Percentiles rank a stretch among this genome's conserved stretches.
Evolutionary conservation across 306 rosid genomes (phyloP).

Genomic region (Quercus variabilis): DNA sequence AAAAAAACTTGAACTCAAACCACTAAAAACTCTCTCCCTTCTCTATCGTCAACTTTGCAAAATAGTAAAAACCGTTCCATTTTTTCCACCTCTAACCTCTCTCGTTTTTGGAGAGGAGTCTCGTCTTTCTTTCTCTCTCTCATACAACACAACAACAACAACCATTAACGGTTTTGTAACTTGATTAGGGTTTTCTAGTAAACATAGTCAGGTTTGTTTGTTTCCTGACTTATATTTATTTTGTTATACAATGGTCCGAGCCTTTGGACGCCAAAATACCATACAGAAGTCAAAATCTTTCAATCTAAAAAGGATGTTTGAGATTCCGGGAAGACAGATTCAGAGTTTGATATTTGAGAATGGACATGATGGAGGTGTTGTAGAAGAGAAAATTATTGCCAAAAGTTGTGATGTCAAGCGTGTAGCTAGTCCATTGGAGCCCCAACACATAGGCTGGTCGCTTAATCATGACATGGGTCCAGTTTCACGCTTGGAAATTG

Average conservation of each 20-base stretch:
- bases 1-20: not conserved
- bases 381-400: slow-evolving; percentile 16
- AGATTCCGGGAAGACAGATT: slow-evolving; percentile 48
- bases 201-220: not conserved
- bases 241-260: slow-evolving; percentile 57
- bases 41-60: not conserved
- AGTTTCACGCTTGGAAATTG: slow-evolving; percentile 9
- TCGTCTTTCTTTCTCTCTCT: slow-evolving; percentile 7
- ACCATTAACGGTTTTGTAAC: not conserved
- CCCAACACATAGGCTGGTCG: slow-evolving; percentile 18
- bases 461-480: slow-evolving; percentile 18
- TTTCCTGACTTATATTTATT: slow-evolving; percentile 19
- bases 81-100: slow-evolving; percentile 12
- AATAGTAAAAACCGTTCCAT: not conserved
- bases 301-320: slow-evolving; percentile 64
- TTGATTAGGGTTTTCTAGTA: not conserved
- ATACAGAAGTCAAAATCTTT: slow-evolving; percentile 70
- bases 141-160: slow-evolving; percentile 17
- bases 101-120: slow-evolving; percentile 23
- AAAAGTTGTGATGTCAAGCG: slow-evolving; percentile 24
- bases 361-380: slow-evolving; percentile 30
- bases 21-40: not conserved
- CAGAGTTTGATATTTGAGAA: slow-evolving; percentile 47
- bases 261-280: slow-evolving; percentile 38
- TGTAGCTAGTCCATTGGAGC: slow-evolving; percentile 1